Percentiles rank a stretch among this genome's conserved stretches.
Conservation (phyloP, 2,329 filamentous ascomycete species). For the Talaromyces sp. region DNA sequence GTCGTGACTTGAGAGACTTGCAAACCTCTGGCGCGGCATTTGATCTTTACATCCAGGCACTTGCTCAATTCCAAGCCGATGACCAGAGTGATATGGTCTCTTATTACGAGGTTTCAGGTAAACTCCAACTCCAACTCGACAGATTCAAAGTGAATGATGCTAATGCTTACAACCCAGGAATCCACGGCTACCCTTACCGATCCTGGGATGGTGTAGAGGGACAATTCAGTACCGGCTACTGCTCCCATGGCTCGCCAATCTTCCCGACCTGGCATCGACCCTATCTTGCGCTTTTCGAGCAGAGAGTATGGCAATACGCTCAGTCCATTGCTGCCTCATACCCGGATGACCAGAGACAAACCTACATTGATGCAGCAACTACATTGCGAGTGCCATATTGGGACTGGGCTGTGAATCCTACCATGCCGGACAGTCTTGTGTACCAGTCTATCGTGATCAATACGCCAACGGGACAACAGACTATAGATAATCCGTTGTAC, state of each 20-base stretch:
- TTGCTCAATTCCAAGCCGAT: slow-evolving; percentile 67
- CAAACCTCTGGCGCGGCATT: slow-evolving; percentile 58
- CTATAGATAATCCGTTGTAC: slow-evolving; percentile 47
- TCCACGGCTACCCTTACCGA: slow-evolving; percentile 70
- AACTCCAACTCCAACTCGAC: no score
- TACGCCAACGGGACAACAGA: slow-evolving; percentile 37
- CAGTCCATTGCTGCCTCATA: slow-evolving; percentile 38
- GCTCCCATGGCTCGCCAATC: slow-evolving; percentile 69
- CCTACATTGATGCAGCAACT: slow-evolving; percentile 46
- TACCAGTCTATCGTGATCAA: slow-evolving; percentile 41
- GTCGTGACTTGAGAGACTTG: slow-evolving; percentile 67
- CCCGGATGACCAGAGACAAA: slow-evolving; percentile 45
- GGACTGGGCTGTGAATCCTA: slow-evolving; percentile 46
- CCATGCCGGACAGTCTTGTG: slow-evolving; percentile 37
- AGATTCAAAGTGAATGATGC: neutral
- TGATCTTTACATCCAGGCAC: slow-evolving; percentile 72
- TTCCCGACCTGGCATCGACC: slow-evolving; percentile 83
- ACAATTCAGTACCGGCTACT: slow-evolving; percentile 64
- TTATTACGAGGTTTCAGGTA: slow-evolving; percentile 76
- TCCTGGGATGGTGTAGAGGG: slow-evolving; percentile 55
- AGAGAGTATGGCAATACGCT: slow-evolving; percentile 38
- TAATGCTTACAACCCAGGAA: slow-evolving; percentile 50
- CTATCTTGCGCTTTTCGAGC: slow-evolving; percentile 63
- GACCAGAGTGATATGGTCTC: slow-evolving; percentile 64
- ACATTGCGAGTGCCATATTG: slow-evolving; percentile 49